Base-by-base conservation (phyloP, 768 basidiomycete species). In the Auricularia sp. region DNA sequence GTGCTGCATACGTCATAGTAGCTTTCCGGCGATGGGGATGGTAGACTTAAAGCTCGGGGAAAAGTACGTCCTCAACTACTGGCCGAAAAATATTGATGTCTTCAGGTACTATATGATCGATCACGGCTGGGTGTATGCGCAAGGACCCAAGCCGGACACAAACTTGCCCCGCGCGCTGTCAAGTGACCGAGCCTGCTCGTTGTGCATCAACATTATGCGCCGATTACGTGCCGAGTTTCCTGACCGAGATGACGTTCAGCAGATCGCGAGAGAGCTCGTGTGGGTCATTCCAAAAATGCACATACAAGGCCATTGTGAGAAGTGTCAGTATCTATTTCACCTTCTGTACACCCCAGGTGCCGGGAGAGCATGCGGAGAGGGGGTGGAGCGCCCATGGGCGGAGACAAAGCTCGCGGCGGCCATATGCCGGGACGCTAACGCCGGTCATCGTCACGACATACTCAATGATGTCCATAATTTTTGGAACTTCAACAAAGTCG, bases 351-450 rank as follows among this genome's bases (percentile, higher is more conserved):
- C 39, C 8, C 8, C 39, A 12, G 39, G 39, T 8, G 39, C 39
- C 8, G 39, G 39, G 39, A 39, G 39, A 12, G 39, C 70, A 0
- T 67, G 62, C 51, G 73, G 73, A 1, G 74, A 77, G 67, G 56
- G 67, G 51, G 75, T 77, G 36, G 74, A 77, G 60, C 63, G 61
- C 8, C 56, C 63, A 0, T 71, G 70, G 70, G 63, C 59, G 0
- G 70, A 68, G 23, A 61, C 61, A 0, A 69, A 68, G 29, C 65
- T 68, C 0, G 65, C 61, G 1, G 65, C 66, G 3, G 70, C 67
- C 3, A 71, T 67, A 21, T 67, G 67, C 16, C 59, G 64, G 54
- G 69, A 71, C 56, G 64, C 64, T 65, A 71, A 70, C 34, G 43
- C 35, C 5, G 70, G 70, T 3, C 64, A 71, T 53, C 34, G 69